phyloP scores from a whole-genome alignment of 2,329 filamentous ascomycete species.

The Rugonectria rugulosa region DNA sequence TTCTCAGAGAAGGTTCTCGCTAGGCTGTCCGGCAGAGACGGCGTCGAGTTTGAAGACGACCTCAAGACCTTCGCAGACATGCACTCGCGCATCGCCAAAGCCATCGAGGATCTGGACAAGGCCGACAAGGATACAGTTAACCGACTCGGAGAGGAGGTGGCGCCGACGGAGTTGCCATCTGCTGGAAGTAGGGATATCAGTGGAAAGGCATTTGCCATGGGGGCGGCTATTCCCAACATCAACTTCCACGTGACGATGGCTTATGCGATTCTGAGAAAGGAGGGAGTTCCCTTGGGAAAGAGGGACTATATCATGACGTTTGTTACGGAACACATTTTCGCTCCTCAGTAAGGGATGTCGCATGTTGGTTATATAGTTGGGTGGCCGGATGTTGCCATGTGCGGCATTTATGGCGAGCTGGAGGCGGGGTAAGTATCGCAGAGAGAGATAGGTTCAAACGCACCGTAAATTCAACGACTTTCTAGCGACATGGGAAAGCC shows the following conservation, averaged over 20 bases:
- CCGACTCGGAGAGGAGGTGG: slow-evolving; percentile 35
- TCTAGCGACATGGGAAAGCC: too few relatives aligned
- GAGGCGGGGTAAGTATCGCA: too few relatives aligned
- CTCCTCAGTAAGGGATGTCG: not conserved
- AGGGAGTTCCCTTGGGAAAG: slow-evolving; percentile 68
- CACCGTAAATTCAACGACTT: too few relatives aligned
- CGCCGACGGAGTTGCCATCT: slow-evolving; percentile 32
- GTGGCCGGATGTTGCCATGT: too few relatives aligned
- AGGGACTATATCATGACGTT: slow-evolving; percentile 48
- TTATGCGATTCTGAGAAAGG: slow-evolving; percentile 65
- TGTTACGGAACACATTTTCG: not conserved
- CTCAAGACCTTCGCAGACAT: slow-evolving; percentile 40
- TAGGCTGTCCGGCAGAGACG: slow-evolving; percentile 39
- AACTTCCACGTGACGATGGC: slow-evolving; percentile 66
- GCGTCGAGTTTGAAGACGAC: slow-evolving; percentile 35
- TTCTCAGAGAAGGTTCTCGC: slow-evolving; percentile 38
- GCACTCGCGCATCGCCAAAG: slow-evolving; percentile 41
- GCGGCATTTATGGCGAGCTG: too few relatives aligned
- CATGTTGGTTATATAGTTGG: too few relatives aligned
- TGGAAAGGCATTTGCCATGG: slow-evolving; percentile 50
- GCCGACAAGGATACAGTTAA: slow-evolving; percentile 44
- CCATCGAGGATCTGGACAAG: slow-evolving; percentile 34
- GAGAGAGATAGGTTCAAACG: too few relatives aligned
- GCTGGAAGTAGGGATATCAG: slow-evolving; percentile 29
- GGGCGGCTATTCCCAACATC: slow-evolving; percentile 62